Percentiles rank a stretch among this genome's conserved stretches.
Evolutionary conservation across 768 basidiomycete species (phyloP).

Genomic region (Tephrocybe sp.): DNA sequence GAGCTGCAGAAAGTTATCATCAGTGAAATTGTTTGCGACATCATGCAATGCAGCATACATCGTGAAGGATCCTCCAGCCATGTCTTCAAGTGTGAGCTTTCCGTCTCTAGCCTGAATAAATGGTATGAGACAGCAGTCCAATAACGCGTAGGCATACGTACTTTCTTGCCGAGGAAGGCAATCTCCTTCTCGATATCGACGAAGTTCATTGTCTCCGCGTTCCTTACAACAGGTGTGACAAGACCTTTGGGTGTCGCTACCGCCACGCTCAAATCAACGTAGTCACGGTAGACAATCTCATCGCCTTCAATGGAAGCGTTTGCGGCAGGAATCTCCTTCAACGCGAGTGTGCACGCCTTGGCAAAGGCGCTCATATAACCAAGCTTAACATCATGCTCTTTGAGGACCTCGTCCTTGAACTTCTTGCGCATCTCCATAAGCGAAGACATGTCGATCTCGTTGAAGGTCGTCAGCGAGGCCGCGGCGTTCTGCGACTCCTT

Average conservation of each 20-base stretch:
- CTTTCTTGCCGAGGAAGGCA: conserved; percentile 87
- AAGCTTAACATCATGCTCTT: conserved; percentile 92
- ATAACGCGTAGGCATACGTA: conserved; percentile 20
- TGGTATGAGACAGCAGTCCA: too few relatives aligned
- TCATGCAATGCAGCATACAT: conserved; percentile 55
- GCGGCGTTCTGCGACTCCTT: conserved; percentile 98
- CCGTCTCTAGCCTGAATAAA: conserved; percentile 71
- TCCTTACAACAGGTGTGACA: conserved; percentile 93
- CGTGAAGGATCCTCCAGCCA: conserved; percentile 98
- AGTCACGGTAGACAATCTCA: conserved; percentile 90
- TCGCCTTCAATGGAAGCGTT: conserved; percentile 95
- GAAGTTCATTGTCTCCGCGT: conserved; percentile 83
- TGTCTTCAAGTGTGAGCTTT: conserved; percentile 95
- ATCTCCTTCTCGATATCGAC: conserved; percentile 94
- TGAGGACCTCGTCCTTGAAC: conserved; percentile 90
- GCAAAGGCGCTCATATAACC: conserved; percentile 99
- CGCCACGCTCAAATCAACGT: conserved; percentile 91
- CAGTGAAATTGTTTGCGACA: conserved; percentile 1
- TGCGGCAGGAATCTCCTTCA: conserved; percentile 89
- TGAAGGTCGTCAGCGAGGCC: conserved; percentile 96
- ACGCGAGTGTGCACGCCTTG: conserved; percentile 75
- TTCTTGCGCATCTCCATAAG: conserved; percentile 89
- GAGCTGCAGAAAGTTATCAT: conserved; percentile 52
- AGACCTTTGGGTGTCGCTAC: conserved; percentile 97
- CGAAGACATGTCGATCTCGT: conserved; percentile 99